Base-by-base conservation (phyloP, 1,284 basidiomycete genomes). In the Papiliotrema laurentii region DNA sequence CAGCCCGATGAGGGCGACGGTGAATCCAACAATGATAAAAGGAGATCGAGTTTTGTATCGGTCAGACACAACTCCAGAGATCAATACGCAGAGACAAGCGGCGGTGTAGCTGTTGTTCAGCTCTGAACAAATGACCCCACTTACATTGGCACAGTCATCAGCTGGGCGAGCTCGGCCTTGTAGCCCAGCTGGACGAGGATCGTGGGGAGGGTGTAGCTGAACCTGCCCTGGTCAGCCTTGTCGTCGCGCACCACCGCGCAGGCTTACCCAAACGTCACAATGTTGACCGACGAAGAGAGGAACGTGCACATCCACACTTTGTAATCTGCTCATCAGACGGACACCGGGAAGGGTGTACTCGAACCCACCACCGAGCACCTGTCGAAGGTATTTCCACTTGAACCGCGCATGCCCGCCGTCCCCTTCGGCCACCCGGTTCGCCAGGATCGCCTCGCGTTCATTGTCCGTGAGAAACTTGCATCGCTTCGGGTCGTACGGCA, bases 81-180 rank as follows among this genome's bases (percentile, higher is more conserved):
- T 36, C 13, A 45, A 30, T 25, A 35, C 31, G 34, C 26, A 27
- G 19, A 51, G 13, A 21, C 40, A 43, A 16, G 58, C 58, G n/a
- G n/a, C n/a, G n/a, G n/a, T n/a, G n/a, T n/a, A n/a, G n/a, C n/a
- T n/a, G n/a, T n/a, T n/a, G n/a, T n/a, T n/a, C n/a, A n/a, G n/a
- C n/a, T n/a, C n/a, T n/a, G n/a, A n/a, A n/a, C n/a, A n/a, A n/a
- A n/a, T n/a, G n/a, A n/a, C 16, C 50, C 42, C 7, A 35, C 24
- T 48, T 62, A 59, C 16, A 56, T 30, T n/a, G 61, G 61, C n/a
- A 61, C 50, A 1, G 57, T 59, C 35, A 63, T 44, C 16, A 63
- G 48, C 48, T 63, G 61, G 7, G 61, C 61, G 16, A 53, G 51
- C 10, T 47, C 56, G 7, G 59, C 57, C 24, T 45, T 40, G 59